Evolutionary conservation across 495 filamentous ascomycete species (phyloP).

Genomic region (Annulohypoxylon maeteangense): DNA sequence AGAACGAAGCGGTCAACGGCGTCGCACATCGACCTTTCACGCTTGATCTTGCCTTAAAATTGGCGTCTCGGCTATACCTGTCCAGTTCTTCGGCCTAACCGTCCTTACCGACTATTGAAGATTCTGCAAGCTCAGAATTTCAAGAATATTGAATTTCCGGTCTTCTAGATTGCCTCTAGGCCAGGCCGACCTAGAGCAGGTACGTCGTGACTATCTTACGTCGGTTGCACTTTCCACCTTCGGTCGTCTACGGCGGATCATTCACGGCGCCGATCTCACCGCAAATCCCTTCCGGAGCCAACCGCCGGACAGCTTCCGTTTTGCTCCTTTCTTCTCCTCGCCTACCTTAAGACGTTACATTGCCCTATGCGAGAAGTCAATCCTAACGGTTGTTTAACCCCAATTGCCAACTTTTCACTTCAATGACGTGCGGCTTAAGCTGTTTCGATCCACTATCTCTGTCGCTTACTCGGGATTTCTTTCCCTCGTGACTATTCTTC

Average conservation of each 20-base stretch:
- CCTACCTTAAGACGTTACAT: background rate
- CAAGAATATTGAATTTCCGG: background rate
- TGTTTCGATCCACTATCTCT: background rate
- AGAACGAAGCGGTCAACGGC: conserved; percentile 31
- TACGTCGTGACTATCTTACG: conserved; percentile 14
- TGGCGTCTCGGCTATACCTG: conserved; percentile 27
- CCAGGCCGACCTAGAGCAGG: conserved; percentile 3
- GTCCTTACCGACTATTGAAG: background rate
- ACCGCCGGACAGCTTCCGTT: background rate
- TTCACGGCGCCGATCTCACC: conserved; percentile 5
- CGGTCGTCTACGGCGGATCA: background rate
- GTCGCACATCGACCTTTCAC: conserved; percentile 12
- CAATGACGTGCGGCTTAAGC: background rate
- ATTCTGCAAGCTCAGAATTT: background rate
- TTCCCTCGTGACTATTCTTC: background rate
- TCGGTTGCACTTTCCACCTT: conserved; percentile 30
- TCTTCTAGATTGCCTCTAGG: background rate
- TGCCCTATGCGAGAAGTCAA: background rate
- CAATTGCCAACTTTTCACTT: background rate
- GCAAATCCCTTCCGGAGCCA: background rate
- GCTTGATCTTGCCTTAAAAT: conserved; percentile 1
- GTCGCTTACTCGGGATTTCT: background rate
- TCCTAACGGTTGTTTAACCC: background rate
- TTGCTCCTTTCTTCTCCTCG: background rate
- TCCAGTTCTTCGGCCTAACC: background rate